These are phyloP conservation scores for Mycoemilia scoparia DNA, from an alignment of 192 early-diverging fungal species.

Conservation along the genomic window DNA sequence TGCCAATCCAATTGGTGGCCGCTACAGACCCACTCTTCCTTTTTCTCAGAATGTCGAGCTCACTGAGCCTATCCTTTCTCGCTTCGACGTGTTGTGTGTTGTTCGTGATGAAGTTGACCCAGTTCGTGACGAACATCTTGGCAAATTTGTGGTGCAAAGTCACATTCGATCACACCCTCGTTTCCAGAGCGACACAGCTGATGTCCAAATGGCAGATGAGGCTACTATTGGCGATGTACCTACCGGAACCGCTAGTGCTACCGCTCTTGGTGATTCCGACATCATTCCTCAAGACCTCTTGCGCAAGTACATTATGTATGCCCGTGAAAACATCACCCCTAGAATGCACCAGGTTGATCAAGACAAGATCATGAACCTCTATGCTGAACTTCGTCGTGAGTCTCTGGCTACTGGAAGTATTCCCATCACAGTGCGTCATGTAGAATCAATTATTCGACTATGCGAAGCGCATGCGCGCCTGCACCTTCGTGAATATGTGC, in stretches of 20 bases:
- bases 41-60: slow-evolving; percentile 96
- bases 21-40: slow-evolving; percentile 74
- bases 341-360: slow-evolving; percentile 72
- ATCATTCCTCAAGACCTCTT: slow-evolving; percentile 63
- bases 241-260: too few species aligned
- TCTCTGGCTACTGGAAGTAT: slow-evolving; percentile 60
- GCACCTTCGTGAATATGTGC: slow-evolving; percentile 84
- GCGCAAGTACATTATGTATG: slow-evolving; percentile 79
- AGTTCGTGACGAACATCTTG: slow-evolving; percentile 73
- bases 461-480: slow-evolving; percentile 83
- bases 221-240: not conserved
- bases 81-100: slow-evolving; percentile 93
- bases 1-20: slow-evolving; percentile 68
- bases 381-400: slow-evolving; percentile 80
- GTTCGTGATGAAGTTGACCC: slow-evolving; percentile 87
- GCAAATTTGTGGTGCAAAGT: slow-evolving; percentile 81
- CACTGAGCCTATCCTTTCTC: slow-evolving; percentile 95
- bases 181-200: slow-evolving; percentile 20
- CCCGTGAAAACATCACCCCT: slow-evolving; percentile 53
- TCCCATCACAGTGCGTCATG: slow-evolving; percentile 75
- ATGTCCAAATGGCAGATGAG: slow-evolving; percentile 24
- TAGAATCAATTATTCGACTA: slow-evolving; percentile 73
- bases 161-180: slow-evolving; percentile 83
- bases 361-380: slow-evolving; percentile 75
- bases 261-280: slow-evolving; percentile 5